Evolutionary conservation across 2,329 filamentous ascomycete genomes (phyloP).

Genomic region (Ascosphaera aggregata): DNA sequence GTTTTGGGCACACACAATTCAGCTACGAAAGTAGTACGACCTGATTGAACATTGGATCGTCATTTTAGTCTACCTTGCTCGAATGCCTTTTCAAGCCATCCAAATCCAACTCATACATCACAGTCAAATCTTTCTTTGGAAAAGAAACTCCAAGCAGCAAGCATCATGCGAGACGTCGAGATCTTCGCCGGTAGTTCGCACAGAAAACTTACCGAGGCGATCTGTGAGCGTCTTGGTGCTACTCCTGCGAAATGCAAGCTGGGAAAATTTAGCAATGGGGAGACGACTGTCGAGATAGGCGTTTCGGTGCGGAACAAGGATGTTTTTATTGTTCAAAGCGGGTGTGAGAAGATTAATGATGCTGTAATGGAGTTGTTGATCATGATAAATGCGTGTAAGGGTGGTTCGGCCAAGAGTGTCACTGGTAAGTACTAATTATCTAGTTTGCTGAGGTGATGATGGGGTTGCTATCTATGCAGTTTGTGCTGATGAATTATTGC

Average conservation of each 20-base stretch:
- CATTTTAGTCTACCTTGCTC: too few species aligned
- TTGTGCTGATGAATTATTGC: constrained; percentile 3
- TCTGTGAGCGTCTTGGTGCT: constrained; percentile 41
- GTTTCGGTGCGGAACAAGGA: constrained; percentile 79
- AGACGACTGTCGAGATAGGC: constrained; percentile 45
- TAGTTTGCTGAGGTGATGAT: constrained; percentile 20
- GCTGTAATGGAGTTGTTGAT: constrained; percentile 98
- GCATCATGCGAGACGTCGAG: constrained; percentile 38
- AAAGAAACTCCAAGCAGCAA: background rate
- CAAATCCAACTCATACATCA: background rate
- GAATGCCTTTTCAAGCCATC: too few species aligned
- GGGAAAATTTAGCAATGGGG: constrained; percentile 45
- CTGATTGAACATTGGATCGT: too few species aligned
- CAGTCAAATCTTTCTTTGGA: too few species aligned
- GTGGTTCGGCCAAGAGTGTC: constrained; percentile 87
- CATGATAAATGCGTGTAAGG: constrained; percentile 97
- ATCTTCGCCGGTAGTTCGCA: constrained; percentile 46
- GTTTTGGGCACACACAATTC: too few species aligned
- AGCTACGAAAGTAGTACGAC: too few species aligned
- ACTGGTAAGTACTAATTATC: constrained; percentile 41
- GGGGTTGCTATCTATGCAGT: constrained; percentile 17
- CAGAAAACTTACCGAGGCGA: constrained; percentile 37
- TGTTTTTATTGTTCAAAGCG: constrained; percentile 96
- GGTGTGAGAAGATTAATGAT: constrained; percentile 90
- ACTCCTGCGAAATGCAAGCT: constrained; percentile 35